A percentile compares a stretch with the other conserved stretches of the same genome.
Conservation (phyloP, 257 asterid genomes). For the Lycium ferocissimum region DNA sequence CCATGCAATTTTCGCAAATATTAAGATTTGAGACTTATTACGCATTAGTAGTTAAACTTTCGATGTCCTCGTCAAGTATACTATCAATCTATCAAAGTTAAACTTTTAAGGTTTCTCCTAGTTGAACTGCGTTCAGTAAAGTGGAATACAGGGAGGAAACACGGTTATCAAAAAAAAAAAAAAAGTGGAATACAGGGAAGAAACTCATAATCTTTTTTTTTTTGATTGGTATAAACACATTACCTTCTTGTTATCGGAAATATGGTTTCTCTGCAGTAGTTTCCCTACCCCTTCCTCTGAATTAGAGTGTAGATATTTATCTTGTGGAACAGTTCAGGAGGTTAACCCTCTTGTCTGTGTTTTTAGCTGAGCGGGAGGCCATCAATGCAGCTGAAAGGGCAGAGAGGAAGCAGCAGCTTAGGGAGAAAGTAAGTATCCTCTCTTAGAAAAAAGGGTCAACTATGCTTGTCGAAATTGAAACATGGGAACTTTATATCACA, state of each 20-base stretch:
- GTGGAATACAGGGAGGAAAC: neutral
- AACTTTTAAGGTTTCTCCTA: neutral
- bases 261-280: neutral
- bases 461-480: neutral
- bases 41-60: neutral
- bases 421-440: conserved; percentile 75
- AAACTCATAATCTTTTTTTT: neutral
- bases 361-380: conserved; percentile 89
- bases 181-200: conserved; percentile 2
- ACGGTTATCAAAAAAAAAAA: too few species aligned
- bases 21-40: neutral
- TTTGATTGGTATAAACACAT: neutral
- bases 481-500: neutral
- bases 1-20: neutral
- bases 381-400: conserved; percentile 91
- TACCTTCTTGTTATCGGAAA: neutral
- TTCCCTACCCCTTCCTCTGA: neutral
- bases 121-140: neutral
- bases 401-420: conserved; percentile 81
- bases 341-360: conserved; percentile 31
- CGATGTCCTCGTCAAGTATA: neutral
- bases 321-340: neutral
- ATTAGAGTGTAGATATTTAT: neutral
- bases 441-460: neutral
- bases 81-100: neutral